These are phyloP conservation scores for Dalechampia spathulata DNA, from an alignment of 441 rosid species.

Conservation along the genomic window DNA sequence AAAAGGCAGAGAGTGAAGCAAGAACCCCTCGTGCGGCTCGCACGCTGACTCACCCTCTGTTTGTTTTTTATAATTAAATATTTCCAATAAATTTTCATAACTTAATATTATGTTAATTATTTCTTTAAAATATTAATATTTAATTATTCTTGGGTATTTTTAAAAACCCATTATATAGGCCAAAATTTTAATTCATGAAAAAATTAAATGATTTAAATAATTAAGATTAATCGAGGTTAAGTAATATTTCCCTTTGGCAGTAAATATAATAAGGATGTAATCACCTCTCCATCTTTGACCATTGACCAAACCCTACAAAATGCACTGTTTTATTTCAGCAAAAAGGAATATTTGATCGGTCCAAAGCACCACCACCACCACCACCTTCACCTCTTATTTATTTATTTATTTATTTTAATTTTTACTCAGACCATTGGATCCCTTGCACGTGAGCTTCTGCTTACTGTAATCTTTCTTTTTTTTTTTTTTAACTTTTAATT, in stretches of 20 bases:
- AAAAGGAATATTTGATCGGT: constrained; percentile 30
- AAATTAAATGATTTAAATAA: too few species aligned
- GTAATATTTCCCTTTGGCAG: too few species aligned
- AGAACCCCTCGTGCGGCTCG: constrained; percentile 80
- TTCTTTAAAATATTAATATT: too few species aligned
- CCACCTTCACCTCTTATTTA: neutral
- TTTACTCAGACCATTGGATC: constrained; percentile 32
- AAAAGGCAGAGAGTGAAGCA: too few species aligned
- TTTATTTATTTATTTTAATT: neutral
- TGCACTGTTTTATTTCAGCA: neutral
- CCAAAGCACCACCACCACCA: constrained; percentile 7
- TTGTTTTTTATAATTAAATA: constrained; percentile 18
- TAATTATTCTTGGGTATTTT: too few species aligned
- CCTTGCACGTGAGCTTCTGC: constrained; percentile 43
- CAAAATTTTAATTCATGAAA: too few species aligned
- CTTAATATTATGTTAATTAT: too few species aligned
- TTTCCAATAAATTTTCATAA: too few species aligned
- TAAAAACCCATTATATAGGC: too few species aligned
- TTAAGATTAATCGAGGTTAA: too few species aligned
- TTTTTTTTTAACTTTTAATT: constrained; percentile 2
- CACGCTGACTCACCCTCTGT: constrained; percentile 41
- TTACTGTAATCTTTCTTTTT: constrained; percentile 13
- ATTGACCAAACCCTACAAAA: constrained; percentile 31
- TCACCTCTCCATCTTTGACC: constrained; percentile 50
- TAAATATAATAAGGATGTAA: too few species aligned